A percentile compares a stretch with the other conserved stretches of the same genome.
These are phyloP conservation scores for Lentinula sp. DNA, from an alignment of 768 basidiomycete genomes.

Conservation along the genomic window DNA sequence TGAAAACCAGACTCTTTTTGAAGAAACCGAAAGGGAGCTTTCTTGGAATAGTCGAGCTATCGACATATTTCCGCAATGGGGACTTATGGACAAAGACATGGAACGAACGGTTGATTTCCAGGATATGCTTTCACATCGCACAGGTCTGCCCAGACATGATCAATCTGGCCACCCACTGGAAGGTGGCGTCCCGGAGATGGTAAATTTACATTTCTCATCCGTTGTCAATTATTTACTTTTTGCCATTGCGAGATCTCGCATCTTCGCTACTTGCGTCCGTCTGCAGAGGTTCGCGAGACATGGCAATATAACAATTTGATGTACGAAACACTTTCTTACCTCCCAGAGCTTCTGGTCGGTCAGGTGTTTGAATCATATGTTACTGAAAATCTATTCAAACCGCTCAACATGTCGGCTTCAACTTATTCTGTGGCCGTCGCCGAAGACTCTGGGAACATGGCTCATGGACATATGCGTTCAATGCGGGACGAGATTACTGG, in stretches of 20 bases:
- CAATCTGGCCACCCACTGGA: conserved; percentile 22
- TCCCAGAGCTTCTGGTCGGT: conserved; percentile 30
- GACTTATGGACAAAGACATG: conserved; percentile 30
- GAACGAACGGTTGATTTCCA: conserved; percentile 26
- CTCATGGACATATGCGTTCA: conserved; percentile 23
- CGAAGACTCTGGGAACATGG: conserved; percentile 23
- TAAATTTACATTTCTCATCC: conserved; percentile 9
- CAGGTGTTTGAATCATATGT: conserved; percentile 35
- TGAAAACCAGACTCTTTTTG: conserved; percentile 27
- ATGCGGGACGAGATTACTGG: conserved; percentile 22
- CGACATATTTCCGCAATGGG: conserved; percentile 34
- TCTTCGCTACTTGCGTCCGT: conserved; percentile 27
- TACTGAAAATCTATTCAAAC: conserved; percentile 28
- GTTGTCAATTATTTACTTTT: neutral
- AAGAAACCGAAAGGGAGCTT: conserved; percentile 21
- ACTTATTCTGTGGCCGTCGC: conserved; percentile 34
- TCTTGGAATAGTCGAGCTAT: conserved; percentile 31
- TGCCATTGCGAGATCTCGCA: neutral
- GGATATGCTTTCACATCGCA: conserved; percentile 37
- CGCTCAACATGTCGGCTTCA: conserved; percentile 31
- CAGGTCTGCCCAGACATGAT: conserved; percentile 41
- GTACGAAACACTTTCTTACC: conserved; percentile 34
- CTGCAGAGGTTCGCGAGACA: conserved; percentile 32
- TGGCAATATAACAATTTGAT: conserved; percentile 43
- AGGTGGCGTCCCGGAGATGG: conserved; percentile 30